Base-by-base conservation (phyloP, 352 stramenopile genomes). In the Phytopythium cucurbitacearum region DNA sequence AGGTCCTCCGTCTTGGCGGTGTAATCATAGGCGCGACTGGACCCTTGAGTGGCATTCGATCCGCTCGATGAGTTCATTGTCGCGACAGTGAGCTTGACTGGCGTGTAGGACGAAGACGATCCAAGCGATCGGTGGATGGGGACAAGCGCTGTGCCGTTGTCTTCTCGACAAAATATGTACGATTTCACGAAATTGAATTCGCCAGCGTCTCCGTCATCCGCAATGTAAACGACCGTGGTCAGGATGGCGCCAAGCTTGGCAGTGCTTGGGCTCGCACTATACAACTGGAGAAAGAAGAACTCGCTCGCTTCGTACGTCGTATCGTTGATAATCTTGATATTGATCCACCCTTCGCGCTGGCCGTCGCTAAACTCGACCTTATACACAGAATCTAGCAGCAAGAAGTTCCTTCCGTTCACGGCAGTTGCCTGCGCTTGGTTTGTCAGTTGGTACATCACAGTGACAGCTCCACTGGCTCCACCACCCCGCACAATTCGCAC, bases 1-100 rank as follows among this genome's bases (percentile, higher is more conserved):
- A 89, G 58, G 12, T 75, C 60, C 34, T 84, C 67, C 1, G 70
- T 79, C 11, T 66, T 64, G 4, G 62, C 62, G 28, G 75, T 41
- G 59, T 87, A 91, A 41, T 91, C 80, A 47, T 82, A 88, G n/a
- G 75, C 80, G 38, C 73, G 56, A 40, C 71, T 89, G 5, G 65
- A 66, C 32, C 80, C 77, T 52, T 86, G 55, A 3, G 77, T 89
- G 7, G 80, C 80, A 36, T 91, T 91, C 52, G 69, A 80, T 1
- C 70, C 79, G 21, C 21, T 28, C 21, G 21, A 28, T 21, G 52
- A 41, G 5, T 43, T 60, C 13, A 82, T 60, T 10, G 79, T 90
- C 10, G 72, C 63, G 15, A 90, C 66, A 0, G 60, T 56, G 11
- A 90, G 65, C 21, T 59, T 66, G 16, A 88, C 76, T 3, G 74